Evolutionary conservation across 345 rosid species (phyloP).

Genomic region (Hevea brasiliensis): DNA sequence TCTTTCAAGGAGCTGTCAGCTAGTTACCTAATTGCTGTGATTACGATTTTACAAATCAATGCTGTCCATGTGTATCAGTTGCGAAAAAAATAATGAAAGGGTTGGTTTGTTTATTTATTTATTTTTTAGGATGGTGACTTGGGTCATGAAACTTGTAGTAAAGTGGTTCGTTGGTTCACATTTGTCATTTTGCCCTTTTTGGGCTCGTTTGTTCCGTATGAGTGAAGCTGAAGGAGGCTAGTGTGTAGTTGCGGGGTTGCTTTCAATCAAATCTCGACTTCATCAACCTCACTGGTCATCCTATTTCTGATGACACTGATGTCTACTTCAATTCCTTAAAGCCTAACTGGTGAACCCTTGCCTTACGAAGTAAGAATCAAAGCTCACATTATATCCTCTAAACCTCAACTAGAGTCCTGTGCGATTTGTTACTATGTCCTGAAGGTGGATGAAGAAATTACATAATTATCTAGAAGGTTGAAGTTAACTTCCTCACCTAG

Average conservation of each 20-base stretch:
- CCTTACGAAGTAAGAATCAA: no score
- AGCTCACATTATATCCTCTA: no score
- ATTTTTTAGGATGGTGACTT: slow-evolving; percentile 12
- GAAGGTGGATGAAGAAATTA: neutral
- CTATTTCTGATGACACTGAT: slow-evolving; percentile 1
- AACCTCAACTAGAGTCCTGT: no score
- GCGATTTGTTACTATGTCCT: neutral
- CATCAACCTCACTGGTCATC: neutral
- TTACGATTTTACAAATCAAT: slow-evolving; percentile 24
- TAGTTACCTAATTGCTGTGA: slow-evolving; percentile 36
- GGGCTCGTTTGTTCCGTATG: slow-evolving; percentile 28
- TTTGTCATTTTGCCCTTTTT: slow-evolving; percentile 13
- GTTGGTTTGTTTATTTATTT: slow-evolving; percentile 3
- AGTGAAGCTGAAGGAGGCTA: slow-evolving; percentile 36
- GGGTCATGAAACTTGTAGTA: slow-evolving; percentile 5
- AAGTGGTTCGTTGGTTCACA: slow-evolving; percentile 14
- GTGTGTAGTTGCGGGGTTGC: slow-evolving; percentile 20
- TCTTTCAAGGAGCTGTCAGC: slow-evolving; percentile 25
- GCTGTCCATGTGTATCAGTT: slow-evolving; percentile 11
- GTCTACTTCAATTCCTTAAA: neutral
- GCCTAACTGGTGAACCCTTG: neutral
- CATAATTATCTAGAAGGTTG: neutral
- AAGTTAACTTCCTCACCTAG: neutral
- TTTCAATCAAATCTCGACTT: slow-evolving; percentile 29
- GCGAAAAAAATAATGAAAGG: neutral